These are phyloP conservation scores for Hirsutella thompsonii DNA, from an alignment of 2,329 filamentous ascomycete genomes.

Conservation along the genomic window DNA sequence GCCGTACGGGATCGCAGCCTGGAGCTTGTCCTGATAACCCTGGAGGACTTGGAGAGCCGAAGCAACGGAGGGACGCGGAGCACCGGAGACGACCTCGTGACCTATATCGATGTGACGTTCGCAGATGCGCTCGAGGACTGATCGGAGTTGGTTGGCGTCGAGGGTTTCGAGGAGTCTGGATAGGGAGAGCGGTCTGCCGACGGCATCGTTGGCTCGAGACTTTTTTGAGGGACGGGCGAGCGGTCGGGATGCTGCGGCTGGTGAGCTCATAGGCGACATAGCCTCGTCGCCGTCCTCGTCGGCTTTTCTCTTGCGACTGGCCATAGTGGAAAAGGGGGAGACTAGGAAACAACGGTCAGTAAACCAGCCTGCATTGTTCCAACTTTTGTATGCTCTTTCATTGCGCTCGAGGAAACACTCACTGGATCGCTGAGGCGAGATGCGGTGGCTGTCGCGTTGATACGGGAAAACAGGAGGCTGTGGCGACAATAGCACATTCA, in stretches of 20 bases:
- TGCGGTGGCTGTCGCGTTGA: slow-evolving; percentile 41
- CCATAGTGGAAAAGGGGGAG: slow-evolving; percentile 39
- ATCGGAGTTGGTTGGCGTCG: slow-evolving; percentile 70
- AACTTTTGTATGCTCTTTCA: slow-evolving; percentile 1
- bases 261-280: slow-evolving; percentile 73
- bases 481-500: slow-evolving; percentile 51
- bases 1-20: slow-evolving; percentile 73
- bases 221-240: slow-evolving; percentile 56
- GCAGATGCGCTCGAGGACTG: slow-evolving; percentile 81
- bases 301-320: slow-evolving; percentile 72
- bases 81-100: slow-evolving; percentile 69
- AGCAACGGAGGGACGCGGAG: slow-evolving; percentile 74
- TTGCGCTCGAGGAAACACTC: slow-evolving; percentile 18
- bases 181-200: slow-evolving; percentile 40
- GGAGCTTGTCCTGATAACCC: slow-evolving; percentile 69
- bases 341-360: slow-evolving; percentile 16
- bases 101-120: slow-evolving; percentile 78
- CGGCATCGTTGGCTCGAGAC: slow-evolving; percentile 49
- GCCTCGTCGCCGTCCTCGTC: slow-evolving; percentile 74
- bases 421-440: slow-evolving; percentile 43
- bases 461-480: slow-evolving; percentile 47
- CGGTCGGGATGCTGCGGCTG: slow-evolving; percentile 56
- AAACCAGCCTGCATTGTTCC: background rate
- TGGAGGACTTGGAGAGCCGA: slow-evolving; percentile 69
- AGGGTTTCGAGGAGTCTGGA: slow-evolving; percentile 86